These are phyloP conservation scores for Cryptosporidium ryanae DNA, from an alignment of 169 alveolate species.

Conservation along the genomic window DNA sequence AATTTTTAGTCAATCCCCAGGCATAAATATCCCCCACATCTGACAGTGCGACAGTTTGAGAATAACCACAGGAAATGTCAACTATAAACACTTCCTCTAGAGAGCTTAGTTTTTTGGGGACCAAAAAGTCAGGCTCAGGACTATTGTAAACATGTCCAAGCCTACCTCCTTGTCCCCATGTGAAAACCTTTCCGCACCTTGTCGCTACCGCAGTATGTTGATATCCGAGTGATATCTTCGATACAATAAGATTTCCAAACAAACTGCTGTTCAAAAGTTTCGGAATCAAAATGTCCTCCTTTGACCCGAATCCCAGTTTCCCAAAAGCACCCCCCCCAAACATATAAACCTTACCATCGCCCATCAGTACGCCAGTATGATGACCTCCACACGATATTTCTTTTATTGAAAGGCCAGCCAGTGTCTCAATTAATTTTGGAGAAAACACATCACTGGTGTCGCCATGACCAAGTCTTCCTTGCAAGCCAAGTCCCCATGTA, in stretches of 20 bases:
- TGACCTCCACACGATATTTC: slow-evolving; percentile 77
- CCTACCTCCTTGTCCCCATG: slow-evolving; percentile 81
- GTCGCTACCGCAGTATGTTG: slow-evolving; percentile 78
- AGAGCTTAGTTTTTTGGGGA: slow-evolving; percentile 64
- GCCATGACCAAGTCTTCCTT: slow-evolving; percentile 88
- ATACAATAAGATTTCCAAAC: slow-evolving; percentile 23
- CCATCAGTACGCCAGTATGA: slow-evolving; percentile 76
- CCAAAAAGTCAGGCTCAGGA: slow-evolving; percentile 68
- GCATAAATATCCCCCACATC: slow-evolving; percentile 72
- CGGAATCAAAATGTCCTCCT: slow-evolving; percentile 70
- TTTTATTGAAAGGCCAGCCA: slow-evolving; percentile 72
- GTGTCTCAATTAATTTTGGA: slow-evolving; percentile 71
- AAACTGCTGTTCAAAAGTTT: slow-evolving; percentile 61
- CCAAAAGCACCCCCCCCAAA: slow-evolving; percentile 82
- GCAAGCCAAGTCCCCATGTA: slow-evolving; percentile 89
- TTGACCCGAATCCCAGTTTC: slow-evolving; percentile 77
- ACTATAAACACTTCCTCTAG: slow-evolving; percentile 60
- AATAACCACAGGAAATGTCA: slow-evolving; percentile 75
- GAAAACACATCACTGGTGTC: slow-evolving; percentile 58
- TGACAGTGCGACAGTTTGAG: slow-evolving; percentile 74
- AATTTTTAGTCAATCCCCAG: slow-evolving; percentile 64
- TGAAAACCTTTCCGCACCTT: slow-evolving; percentile 75
- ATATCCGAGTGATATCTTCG: slow-evolving; percentile 75
- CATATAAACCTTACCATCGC: slow-evolving; percentile 74
- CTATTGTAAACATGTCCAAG: slow-evolving; percentile 75